Evolutionary conservation across 495 filamentous ascomycete genomes (phyloP), one percentile per base, ranked within the genome.

Genomic region (Niebla homalea): DNA sequence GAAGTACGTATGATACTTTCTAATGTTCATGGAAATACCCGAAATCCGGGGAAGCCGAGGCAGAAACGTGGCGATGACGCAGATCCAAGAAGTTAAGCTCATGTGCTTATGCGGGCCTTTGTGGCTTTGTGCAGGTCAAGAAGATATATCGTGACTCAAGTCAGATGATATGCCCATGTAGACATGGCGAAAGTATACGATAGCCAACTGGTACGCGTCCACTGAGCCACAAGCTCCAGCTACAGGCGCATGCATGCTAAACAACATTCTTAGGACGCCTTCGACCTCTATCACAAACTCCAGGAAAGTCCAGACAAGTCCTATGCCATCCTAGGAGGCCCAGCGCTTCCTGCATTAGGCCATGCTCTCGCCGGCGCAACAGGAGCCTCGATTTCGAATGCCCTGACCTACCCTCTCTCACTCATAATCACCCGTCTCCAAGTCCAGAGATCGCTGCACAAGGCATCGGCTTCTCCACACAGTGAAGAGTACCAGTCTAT

Each of bases 371-470:
- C 88, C 16, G 89, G 89, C 44, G 79, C 85, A 23, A 70, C 79
- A 14, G 89, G 87, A 15, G 82, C 86, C 3, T 81, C 86, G 11
- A 75, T 93, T 45, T 88, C 88, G 3, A 89, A 88, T 58, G 65
- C 89, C 43, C 65, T 79, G 39, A 79, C 83, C 10, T 94, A 94
- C 62, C 89, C 90, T 2, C 75, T 95, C 21, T 84, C 84, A 60
- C 74, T 94, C n/a, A 80, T 89, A 49, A 81, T 88, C 52, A 87
- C 88, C 15, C 76, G 88, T 12, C 75, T 94, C 4, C 88, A 94
- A 65, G 85, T 85, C 12, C 87, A 94, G 63, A 74, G 77, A 37
- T 79, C 78, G 50, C 68, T 80, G 21, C 71, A 64, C 4, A 62
- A 62, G 1, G 65, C 74, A 21, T 65, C 69, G 12, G 37, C 43